phyloP scores from a whole-genome alignment of 805 yeast genomes.

The Candida yuanshanica region DNA sequence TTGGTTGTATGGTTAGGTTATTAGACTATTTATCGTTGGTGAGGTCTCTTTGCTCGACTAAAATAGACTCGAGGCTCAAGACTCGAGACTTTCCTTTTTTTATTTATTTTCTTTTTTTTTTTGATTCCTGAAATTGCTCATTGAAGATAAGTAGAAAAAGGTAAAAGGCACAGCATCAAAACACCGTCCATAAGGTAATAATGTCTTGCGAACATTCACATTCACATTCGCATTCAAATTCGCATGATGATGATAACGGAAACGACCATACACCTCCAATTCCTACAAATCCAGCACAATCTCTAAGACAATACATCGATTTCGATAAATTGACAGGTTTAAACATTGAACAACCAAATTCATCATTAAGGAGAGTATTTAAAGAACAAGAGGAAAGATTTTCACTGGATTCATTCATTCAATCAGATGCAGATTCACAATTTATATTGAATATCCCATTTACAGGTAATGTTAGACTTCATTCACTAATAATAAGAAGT shows the following conservation, averaged over 20 bases:
- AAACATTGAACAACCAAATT: slow-evolving; percentile 50
- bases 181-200: background rate
- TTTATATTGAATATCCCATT: slow-evolving; percentile 75
- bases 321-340: slow-evolving; percentile 54
- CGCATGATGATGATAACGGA: slow-evolving; percentile 10
- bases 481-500: slow-evolving; percentile 66
- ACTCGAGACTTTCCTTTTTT: too few relatives aligned
- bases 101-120: too few relatives aligned
- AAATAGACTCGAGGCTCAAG: too few relatives aligned
- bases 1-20: too few relatives aligned
- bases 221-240: slow-evolving; percentile 17
- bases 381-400: slow-evolving; percentile 46
- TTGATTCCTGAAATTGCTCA: too few relatives aligned
- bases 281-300: slow-evolving; percentile 64
- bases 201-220: slow-evolving; percentile 33
- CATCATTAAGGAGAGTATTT: slow-evolving; percentile 41
- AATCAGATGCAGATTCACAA: slow-evolving; percentile 81
- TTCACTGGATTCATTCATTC: slow-evolving; percentile 38
- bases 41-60: too few relatives aligned
- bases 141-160: too few relatives aligned
- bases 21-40: too few relatives aligned
- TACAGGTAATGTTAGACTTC: slow-evolving; percentile 66
- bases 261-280: slow-evolving; percentile 47
- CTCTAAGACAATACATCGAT: slow-evolving; percentile 58
- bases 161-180: too few relatives aligned